A percentile compares a stretch with the other conserved stretches of the same genome.
These are phyloP conservation scores for Ceratocystis harringtonii DNA, from an alignment of 2,329 filamentous ascomycete species.

Conservation along the genomic window DNA sequence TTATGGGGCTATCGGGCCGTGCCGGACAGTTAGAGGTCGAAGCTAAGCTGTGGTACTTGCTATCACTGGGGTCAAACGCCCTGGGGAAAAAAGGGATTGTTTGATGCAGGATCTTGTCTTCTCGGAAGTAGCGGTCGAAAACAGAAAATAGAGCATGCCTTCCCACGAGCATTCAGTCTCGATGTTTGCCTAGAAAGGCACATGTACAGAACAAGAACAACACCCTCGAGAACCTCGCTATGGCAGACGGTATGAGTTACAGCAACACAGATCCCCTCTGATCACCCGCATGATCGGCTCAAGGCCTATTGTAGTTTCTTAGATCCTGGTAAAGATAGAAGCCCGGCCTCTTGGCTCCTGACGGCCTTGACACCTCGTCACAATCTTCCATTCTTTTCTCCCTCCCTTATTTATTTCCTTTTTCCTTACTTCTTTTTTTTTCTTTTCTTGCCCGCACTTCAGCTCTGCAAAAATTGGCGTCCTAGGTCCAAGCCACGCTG, in stretches of 20 bases:
- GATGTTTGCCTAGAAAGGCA: too few relatives aligned
- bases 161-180: too few relatives aligned
- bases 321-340: neutral
- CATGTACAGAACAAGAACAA: too few relatives aligned
- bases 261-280: neutral
- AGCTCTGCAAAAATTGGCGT: neutral
- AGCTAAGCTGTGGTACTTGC: too few relatives aligned
- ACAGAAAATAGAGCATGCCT: too few relatives aligned
- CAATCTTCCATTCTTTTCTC: neutral
- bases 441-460: neutral
- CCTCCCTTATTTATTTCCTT: neutral
- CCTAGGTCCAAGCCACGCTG: neutral
- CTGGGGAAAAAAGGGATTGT: neutral
- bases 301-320: neutral
- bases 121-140: too few relatives aligned
- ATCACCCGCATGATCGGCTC: neutral
- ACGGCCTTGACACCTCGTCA: neutral
- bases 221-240: neutral
- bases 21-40: too few relatives aligned
- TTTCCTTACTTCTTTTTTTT: neutral
- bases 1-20: too few relatives aligned
- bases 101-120: too few relatives aligned
- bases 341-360: neutral
- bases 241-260: neutral
- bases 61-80: neutral